Evolutionary conservation across 768 basidiomycete species (phyloP).

Genomic region (Podaxis sp.): DNA sequence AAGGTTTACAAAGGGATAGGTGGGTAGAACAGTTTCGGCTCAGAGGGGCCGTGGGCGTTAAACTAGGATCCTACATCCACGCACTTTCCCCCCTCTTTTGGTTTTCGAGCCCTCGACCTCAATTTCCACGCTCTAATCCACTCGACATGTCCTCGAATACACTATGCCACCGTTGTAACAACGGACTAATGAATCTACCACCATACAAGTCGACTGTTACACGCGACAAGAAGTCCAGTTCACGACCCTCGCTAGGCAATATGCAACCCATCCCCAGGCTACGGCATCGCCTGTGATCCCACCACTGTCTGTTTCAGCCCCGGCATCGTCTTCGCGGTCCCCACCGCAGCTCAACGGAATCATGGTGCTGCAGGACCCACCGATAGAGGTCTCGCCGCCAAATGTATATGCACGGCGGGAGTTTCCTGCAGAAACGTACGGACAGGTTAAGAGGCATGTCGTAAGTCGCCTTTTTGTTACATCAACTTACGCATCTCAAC

Average conservation of each 20-base stretch:
- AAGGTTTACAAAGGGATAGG: too few relatives aligned
- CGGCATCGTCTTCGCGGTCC: background rate
- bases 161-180: background rate
- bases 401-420: background rate
- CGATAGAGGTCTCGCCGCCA: background rate
- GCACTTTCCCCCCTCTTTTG: too few relatives aligned
- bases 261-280: background rate
- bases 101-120: too few relatives aligned
- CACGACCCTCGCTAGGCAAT: background rate
- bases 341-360: background rate
- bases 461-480: background rate
- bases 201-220: background rate
- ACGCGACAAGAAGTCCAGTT: background rate
- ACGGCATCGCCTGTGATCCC: background rate
- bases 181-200: background rate
- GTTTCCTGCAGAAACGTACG: background rate
- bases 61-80: too few relatives aligned
- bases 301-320: background rate
- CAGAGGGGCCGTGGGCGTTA: too few relatives aligned
- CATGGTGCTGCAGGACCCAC: background rate
- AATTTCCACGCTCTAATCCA: too few relatives aligned
- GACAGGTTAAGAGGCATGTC: background rate
- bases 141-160: too few relatives aligned
- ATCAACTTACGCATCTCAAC: background rate
- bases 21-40: too few relatives aligned